Evolutionary conservation across 2,329 filamentous ascomycete species (phyloP).

Genomic region (Colletotrichum gloeosporioides): DNA sequence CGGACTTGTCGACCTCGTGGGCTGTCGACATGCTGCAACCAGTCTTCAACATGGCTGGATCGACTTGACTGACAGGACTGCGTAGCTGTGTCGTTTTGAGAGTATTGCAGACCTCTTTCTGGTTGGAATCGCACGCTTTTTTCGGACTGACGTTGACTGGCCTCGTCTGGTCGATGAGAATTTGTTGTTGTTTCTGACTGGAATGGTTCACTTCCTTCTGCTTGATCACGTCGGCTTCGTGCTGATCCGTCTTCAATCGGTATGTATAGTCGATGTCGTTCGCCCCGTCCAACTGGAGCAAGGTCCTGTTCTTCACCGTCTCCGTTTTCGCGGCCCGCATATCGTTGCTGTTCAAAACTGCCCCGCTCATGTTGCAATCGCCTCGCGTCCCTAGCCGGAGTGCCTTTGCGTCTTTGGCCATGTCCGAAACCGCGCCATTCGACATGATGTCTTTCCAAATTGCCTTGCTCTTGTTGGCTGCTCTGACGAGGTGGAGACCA

Average conservation of each 20-base stretch:
- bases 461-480: neutral
- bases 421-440: neutral
- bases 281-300: neutral
- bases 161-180: neutral
- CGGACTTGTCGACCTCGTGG: neutral
- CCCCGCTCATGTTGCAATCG: neutral
- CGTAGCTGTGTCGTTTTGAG: neutral
- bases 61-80: neutral
- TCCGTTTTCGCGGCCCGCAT: neutral
- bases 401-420: neutral
- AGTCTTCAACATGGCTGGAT: neutral
- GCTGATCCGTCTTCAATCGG: neutral
- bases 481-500: neutral
- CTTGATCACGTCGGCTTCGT: neutral
- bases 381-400: neutral
- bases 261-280: neutral
- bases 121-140: neutral
- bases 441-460: neutral
- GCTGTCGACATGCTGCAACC: neutral
- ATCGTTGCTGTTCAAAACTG: neutral
- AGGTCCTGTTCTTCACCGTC: neutral
- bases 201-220: neutral
- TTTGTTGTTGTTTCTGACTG: neutral
- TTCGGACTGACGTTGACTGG: neutral
- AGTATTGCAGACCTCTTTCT: neutral